Evolutionary conservation across 345 rosid species (phyloP).

Genomic region (Dipteronia sinensis): DNA sequence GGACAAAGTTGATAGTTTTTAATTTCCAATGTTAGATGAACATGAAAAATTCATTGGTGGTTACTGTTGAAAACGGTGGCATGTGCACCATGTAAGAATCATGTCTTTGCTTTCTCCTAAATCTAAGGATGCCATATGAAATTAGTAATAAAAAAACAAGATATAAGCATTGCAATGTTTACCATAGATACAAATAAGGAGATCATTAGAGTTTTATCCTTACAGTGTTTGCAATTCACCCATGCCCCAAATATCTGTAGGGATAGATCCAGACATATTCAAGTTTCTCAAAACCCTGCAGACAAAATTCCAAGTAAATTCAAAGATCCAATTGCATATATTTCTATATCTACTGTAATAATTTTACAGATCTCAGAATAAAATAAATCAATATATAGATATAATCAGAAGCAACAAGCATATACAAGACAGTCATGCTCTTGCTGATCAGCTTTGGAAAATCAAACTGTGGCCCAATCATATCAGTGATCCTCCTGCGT

Average conservation of each 20-base stretch:
- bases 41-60: too few relatives aligned
- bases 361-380: too few relatives aligned
- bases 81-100: too few relatives aligned
- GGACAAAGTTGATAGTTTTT: too few relatives aligned
- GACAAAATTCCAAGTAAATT: background rate
- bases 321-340: background rate
- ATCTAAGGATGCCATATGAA: background rate
- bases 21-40: too few relatives aligned
- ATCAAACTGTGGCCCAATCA: background rate
- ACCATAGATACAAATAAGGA: background rate
- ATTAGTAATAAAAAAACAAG: background rate
- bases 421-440: background rate
- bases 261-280: constrained; percentile 32
- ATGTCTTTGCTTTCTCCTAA: background rate
- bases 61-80: too few relatives aligned
- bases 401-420: background rate
- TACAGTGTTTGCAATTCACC: background rate
- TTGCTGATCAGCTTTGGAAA: background rate
- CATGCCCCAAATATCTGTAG: background rate
- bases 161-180: too few relatives aligned
- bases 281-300: constrained; percentile 48
- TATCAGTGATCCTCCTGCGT: background rate
- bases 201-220: background rate
- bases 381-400: background rate
- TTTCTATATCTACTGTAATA: background rate